Base-by-base conservation (phyloP, 2,329 filamentous ascomycete genomes). In the Aurifilum marmelostoma region DNA sequence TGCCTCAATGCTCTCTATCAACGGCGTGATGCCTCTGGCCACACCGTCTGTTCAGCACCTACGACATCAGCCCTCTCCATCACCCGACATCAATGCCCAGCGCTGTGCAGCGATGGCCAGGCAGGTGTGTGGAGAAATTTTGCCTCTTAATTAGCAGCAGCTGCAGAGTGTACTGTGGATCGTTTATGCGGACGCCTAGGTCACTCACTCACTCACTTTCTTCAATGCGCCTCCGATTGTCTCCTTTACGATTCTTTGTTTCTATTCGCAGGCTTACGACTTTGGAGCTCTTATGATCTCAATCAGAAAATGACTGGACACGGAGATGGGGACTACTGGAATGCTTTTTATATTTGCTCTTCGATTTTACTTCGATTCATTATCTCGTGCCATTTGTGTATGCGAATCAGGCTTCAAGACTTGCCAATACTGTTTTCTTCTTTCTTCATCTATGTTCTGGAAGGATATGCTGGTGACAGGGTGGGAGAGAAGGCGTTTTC, bases 81-180 rank as follows among this genome's bases (percentile, higher is more conserved):
- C 67, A 34, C 66, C 70, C 39, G 69, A 74, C 41, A 61, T 72
- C 3, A 68, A 71, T 11, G 70, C 75, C 47, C 74, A 74, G 37
- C 77, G 75, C 43, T 80, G 79, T 72, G 76, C 76, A 58, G 75
- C 77, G 7, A 76, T 81, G 24, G 80, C 79, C 2, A 78, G 78
- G 59, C 79, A 80, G 58, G 78, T 78, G 0, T 80, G 79, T 68
- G 76, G 79, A 24, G 76, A 80, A 68, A 71, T 47, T 47, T n/a
- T 80, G 71, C 71, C 75, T 61, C 74, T 74, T 24, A 39, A 39
- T 39, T 39, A 39, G 11, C 71, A 76, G 63, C 66, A 75, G 70
- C 52, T 71, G 37, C 43, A 47, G 21, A 7, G 4, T 47, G 43
- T 47, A 16, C 21, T 47, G 21, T 39, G 37, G 37, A 11, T 39